Base-by-base conservation (phyloP, 1,284 basidiomycete genomes). In the Tilletia indica region DNA sequence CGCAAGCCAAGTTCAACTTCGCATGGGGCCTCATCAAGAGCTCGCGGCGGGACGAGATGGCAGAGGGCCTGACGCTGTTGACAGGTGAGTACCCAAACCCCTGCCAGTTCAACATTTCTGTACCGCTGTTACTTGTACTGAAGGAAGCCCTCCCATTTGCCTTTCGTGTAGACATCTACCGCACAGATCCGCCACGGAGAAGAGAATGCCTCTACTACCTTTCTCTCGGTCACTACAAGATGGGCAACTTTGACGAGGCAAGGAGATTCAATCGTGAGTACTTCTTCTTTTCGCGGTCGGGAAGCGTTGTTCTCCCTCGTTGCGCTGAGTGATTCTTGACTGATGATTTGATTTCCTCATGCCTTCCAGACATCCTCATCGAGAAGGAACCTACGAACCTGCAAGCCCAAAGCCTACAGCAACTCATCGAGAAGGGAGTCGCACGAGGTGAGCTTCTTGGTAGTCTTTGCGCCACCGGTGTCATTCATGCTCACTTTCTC, bases 1-100 rank as follows among this genome's bases (percentile, higher is more conserved):
- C 92, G 2, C 97, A 99, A 87, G 96, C 94, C 69, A 97, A 94
- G 86, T 99, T 99, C 88, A 99, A 99, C 87, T 96, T 92, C 85
- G 92, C 95, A 74, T 85, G 84, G 87, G 96, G 94, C 4, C 87
- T 97, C 42, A 81, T 83, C 71, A 83, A 83, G 75, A 78, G 76
- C 72, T 75, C 74, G 69, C 70, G 70, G 54, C 68, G 82, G 14
- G 80, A 78, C 2, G 81, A 83, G 61, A 82, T 83, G 88, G 93
- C 92, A 76, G 90, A 91, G 48, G 86, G 97, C 49, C 93, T 99
- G 67, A 90, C 90, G 77, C 84, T 99, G 68, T 87, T 99, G 71
- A 95, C 97, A 88, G 95, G 95, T 91, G 76, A 69, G 89, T 31
- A 31, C 25, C 2, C 25, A 31, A 31, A 31, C 25, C 25, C 25